Evolutionary conservation across 208 protist species (phyloP).

Genomic region (Tritrichomonas foetus): DNA sequence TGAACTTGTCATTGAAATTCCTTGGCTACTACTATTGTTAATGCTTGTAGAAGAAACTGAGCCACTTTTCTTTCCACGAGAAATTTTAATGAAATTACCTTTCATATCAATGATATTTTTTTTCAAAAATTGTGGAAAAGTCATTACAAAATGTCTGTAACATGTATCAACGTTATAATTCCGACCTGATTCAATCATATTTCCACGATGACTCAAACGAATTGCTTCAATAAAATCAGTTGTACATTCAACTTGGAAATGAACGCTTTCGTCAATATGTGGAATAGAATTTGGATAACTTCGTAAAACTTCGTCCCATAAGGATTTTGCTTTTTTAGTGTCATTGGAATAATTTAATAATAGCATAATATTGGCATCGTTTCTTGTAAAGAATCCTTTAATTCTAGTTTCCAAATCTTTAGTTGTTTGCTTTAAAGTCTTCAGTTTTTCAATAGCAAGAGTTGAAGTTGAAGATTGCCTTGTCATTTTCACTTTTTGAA

Average conservation of each 20-base stretch:
- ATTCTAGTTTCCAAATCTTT: too few species aligned
- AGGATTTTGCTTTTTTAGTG: neutral
- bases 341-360: neutral
- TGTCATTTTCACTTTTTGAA: neutral
- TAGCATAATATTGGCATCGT: neutral
- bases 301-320: neutral
- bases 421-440: neutral
- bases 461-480: neutral
- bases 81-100: neutral
- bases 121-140: neutral
- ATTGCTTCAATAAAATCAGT: neutral
- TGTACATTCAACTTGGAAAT: neutral
- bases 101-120: neutral
- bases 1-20: too few species aligned
- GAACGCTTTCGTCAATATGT: neutral
- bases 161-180: neutral
- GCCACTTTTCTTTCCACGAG: too few species aligned
- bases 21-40: too few species aligned
- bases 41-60: neutral
- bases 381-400: neutral
- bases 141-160: neutral
- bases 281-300: neutral
- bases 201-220: neutral
- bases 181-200: neutral
- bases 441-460: neutral